phyloP scores from a whole-genome alignment of 1,139 yeast genomes.

The Sporopachydermia cereana region DNA sequence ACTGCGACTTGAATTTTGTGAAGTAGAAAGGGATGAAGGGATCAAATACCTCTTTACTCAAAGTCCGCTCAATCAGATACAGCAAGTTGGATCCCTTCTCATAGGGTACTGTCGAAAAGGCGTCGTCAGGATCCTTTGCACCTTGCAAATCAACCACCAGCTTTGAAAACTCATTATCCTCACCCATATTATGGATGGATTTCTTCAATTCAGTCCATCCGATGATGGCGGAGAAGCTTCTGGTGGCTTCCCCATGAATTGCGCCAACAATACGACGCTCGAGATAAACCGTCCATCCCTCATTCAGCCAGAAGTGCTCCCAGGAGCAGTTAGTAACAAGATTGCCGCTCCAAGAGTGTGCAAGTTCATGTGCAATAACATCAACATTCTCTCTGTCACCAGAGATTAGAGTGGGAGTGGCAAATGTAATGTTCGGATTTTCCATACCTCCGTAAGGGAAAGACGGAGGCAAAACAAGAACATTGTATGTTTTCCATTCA shows the following conservation, averaged over 20 bases:
- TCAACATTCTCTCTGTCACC: constrained; percentile 64
- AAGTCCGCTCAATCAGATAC: constrained; percentile 44
- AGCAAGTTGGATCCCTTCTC: constrained; percentile 66
- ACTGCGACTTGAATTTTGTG: constrained; percentile 40
- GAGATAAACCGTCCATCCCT: constrained; percentile 74
- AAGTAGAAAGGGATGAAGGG: constrained; percentile 61
- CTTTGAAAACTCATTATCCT: constrained; percentile 40
- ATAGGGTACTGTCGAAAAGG: constrained; percentile 65
- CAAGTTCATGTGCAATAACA: constrained; percentile 69
- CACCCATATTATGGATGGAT: constrained; percentile 41
- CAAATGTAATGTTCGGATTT: constrained; percentile 66
- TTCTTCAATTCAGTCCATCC: constrained; percentile 66
- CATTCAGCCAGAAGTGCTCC: constrained; percentile 77
- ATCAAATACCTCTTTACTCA: constrained; percentile 50
- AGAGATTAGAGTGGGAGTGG: constrained; percentile 64
- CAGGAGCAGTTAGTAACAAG: constrained; percentile 67
- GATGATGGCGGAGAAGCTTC: constrained; percentile 59
- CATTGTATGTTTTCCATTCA: constrained; percentile 65
- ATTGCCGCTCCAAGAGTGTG: constrained; percentile 75
- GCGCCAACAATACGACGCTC: constrained; percentile 60
- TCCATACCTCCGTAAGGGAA: constrained; percentile 85
- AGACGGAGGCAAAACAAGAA: constrained; percentile 51
- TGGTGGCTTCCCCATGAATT: constrained; percentile 48
- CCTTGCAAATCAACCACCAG: constrained; percentile 52
- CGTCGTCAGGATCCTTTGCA: constrained; percentile 59